phyloP scores from a whole-genome alignment of 345 rosid genomes.

The Eucalyptus rudis region DNA sequence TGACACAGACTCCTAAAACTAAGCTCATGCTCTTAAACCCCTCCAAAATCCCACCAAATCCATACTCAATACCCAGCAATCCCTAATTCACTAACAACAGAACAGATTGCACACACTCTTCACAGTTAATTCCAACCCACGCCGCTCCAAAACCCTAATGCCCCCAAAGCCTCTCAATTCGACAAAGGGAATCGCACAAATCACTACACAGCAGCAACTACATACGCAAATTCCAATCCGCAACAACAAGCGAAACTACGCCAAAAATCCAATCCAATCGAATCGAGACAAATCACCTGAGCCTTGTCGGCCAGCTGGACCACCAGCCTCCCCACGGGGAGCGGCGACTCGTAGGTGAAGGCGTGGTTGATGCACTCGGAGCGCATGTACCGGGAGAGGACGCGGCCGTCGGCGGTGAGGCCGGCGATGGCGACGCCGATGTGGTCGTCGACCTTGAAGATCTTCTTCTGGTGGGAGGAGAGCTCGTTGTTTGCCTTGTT shows the following conservation, averaged over 20 bases:
- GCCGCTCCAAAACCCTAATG: neutral
- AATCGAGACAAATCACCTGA: conserved; percentile 35
- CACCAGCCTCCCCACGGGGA: conserved; percentile 92
- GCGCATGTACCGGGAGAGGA: conserved; percentile 91
- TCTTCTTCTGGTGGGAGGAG: conserved; percentile 97
- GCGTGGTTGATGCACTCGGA: conserved; percentile 83
- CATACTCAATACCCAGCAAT: neutral
- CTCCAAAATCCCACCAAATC: neutral
- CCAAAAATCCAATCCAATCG: neutral
- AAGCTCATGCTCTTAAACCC: neutral
- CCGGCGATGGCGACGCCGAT: conserved; percentile 97
- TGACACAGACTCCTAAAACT: neutral
- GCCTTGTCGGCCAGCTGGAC: conserved; percentile 98
- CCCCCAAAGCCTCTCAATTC: neutral
- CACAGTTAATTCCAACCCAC: neutral
- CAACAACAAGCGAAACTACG: neutral
- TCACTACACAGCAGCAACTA: neutral
- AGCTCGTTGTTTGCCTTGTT: conserved; percentile 93
- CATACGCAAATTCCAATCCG: neutral
- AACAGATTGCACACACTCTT: neutral
- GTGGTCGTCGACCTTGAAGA: conserved; percentile 96
- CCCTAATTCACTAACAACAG: neutral
- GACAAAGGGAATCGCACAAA: neutral
- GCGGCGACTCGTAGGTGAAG: conserved; percentile 88
- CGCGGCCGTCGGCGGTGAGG: conserved; percentile 96